phyloP scores from a whole-genome alignment of 2,329 filamentous ascomycete genomes.

The Aspergillus clavatus region DNA sequence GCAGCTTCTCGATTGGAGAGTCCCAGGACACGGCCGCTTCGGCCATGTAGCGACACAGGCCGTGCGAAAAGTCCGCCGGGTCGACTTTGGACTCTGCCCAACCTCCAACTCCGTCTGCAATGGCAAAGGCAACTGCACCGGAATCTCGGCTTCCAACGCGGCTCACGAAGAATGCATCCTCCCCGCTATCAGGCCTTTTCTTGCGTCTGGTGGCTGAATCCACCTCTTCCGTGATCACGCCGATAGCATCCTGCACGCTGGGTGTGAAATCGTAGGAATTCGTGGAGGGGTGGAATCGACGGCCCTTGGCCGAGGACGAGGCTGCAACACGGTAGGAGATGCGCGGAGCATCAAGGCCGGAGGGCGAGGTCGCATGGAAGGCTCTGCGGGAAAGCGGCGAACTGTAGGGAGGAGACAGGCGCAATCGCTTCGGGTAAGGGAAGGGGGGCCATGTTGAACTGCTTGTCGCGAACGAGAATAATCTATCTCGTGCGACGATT shows the following conservation, averaged over 20 bases:
- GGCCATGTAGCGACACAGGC: constrained; percentile 90
- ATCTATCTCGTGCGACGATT: constrained; percentile 20
- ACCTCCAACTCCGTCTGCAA: constrained; percentile 92
- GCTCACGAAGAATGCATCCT: constrained; percentile 93
- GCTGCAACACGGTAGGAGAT: constrained; percentile 68
- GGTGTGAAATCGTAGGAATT: constrained; percentile 71
- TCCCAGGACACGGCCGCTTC: constrained; percentile 60
- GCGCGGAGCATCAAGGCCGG: constrained; percentile 25
- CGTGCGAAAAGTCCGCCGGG: constrained; percentile 91
- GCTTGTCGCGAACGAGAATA: constrained; percentile 11
- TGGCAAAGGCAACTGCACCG: constrained; percentile 66
- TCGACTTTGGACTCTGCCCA: constrained; percentile 92
- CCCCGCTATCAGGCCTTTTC: constrained; percentile 71
- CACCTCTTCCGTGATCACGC: constrained; percentile 28
- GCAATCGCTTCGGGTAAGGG: constrained; percentile 4
- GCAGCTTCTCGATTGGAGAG: constrained; percentile 35
- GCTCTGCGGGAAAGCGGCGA: constrained; percentile 11
- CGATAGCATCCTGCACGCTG: constrained; percentile 31
- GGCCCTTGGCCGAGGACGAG: constrained; percentile 69
- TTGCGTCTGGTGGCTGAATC: constrained; percentile 54
- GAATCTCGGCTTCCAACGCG: constrained; percentile 61
- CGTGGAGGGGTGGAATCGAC: constrained; percentile 60
- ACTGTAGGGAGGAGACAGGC: constrained; percentile 3
- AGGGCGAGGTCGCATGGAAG: constrained; percentile 29
- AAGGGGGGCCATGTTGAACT: constrained; percentile 6